Evolutionary conservation across 2,329 filamentous ascomycete species (phyloP), one percentile per base, ranked within the genome.

Genomic region (Ceratocystis harringtonii): DNA sequence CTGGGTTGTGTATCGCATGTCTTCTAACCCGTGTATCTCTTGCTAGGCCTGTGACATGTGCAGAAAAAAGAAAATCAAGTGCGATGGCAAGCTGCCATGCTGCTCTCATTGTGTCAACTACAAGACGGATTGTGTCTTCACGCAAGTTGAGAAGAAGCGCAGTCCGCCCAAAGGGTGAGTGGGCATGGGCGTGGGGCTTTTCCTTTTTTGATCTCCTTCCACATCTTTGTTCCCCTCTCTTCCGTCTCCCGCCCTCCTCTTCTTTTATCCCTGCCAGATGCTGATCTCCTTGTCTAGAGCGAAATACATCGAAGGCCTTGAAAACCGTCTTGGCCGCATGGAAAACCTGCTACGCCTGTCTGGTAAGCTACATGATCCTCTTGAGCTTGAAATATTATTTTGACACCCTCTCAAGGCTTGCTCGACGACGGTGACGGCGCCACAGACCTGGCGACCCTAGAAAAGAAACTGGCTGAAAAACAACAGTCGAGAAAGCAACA

Each of bases 51-150:
- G 91, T 77, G 92, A 96, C 71, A 95, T 95, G 91, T 97, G 92
- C 74, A 83, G 92, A 71, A 96, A 95, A 78, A 92, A 90, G 77
- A 96, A 92, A 81, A 94, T 97, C 77, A 97, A 97, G 78, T 97
- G 92, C 76, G 94, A 97, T 73, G 92, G 94, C 70, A 96, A 95
- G 77, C 84, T 95, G 76, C 92, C 94, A 45, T 86, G 91, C 68
- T 99, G 94, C 76, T 92, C 90, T 6, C 94, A 97, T 76, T 99
- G 92, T 75, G 88, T 88, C 74, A 97, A 96, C 75, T 96, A 96
- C 80, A 96, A 96, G 80, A 96, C 92, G 4, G 91, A 96, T 71
- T 99, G 92, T 75, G 84, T 96, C 70, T 97, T 97, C 73, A 97
- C 94, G 0, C 91, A 96, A 74, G 92, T 97, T 45, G 94, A 99